Evolutionary conservation across 805 yeast genomes (phyloP), one percentile per base, ranked within the genome.

Genomic region (Kodamaea leandrae): DNA sequence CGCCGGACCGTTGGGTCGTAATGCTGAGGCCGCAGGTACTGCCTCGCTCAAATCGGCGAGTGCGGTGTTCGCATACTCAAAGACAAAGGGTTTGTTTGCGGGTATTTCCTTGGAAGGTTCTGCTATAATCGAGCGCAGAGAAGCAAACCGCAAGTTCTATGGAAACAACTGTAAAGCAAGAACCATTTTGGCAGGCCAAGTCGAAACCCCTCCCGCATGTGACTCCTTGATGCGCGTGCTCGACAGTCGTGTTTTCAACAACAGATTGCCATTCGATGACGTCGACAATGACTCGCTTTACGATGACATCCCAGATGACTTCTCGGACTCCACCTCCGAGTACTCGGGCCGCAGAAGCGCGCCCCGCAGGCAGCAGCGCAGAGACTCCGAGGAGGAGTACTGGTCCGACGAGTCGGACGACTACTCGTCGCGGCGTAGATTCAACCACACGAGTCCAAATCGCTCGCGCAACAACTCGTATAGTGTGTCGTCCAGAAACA

Each of bases 21-120:
- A 86, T 53, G 99, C 97, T 3, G 99, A 91, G 65, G 97, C 96
- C 36, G 96, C 95, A 13, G 98, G 96, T 15, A 78, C 95, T 19
- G 98, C 97, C 1, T 87, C 96, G 3, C 64, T 88, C 42, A 83
- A 83, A 52, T 74, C 83, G 39, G 93, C 89, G 4, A 86, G 97
- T 4, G 95, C 98, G 5, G 83, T 91, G 13, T 91, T 91, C 60
- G 71, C 97, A 1, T 91, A 93, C 66, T 87, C 97, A 9, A 91
- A 93, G 64, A 89, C 96, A 3, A 91, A 93, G 63, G 99, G 99
- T 48, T 74, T 93, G 37, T 91, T 87, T 66, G 99, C 99, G 0
- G 99, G 99, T 57, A 95, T 91, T 14, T 91, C 98, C 1, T 76
- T 91, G 39, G 99, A 91, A 67, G 99, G 99, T 21, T 89, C 97